Conservation (phyloP, 2,329 filamentous ascomycete genomes). For the Blumeria graminis region DNA sequence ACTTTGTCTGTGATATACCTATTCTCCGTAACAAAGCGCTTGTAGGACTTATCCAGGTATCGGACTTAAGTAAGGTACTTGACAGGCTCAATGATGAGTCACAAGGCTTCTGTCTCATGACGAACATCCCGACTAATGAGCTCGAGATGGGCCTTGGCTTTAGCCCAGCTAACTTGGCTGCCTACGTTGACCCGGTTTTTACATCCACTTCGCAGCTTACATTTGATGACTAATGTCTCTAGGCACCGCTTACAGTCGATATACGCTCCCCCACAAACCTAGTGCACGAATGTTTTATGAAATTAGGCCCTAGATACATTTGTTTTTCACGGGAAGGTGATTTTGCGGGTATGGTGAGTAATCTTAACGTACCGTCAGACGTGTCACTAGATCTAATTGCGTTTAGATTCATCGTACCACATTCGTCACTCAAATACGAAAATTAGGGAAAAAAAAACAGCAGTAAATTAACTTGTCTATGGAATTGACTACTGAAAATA, state of each 20-base stretch:
- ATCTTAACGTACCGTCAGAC: neutral
- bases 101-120: conserved; percentile 60
- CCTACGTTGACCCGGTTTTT: conserved; percentile 64
- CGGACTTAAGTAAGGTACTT: conserved; percentile 78
- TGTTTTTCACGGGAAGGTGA: conserved; percentile 68
- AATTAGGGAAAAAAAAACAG: conserved; percentile 35
- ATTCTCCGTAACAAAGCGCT: conserved; percentile 59
- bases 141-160: conserved; percentile 20
- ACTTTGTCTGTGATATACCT: conserved; percentile 77
- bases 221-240: neutral
- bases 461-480: conserved; percentile 1
- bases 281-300: conserved; percentile 90
- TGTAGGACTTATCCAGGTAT: conserved; percentile 77
- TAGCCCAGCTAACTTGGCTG: conserved; percentile 66
- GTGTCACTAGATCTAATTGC: conserved; percentile 3
- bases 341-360: conserved; percentile 64
- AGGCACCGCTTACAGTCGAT: conserved; percentile 63
- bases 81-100: conserved; percentile 62
- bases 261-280: conserved; percentile 79
- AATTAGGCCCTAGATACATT: conserved; percentile 76
- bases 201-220: neutral
- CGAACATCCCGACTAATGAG: conserved; percentile 36
- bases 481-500: too few relatives aligned
- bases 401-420: conserved; percentile 71
- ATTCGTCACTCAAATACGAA: conserved; percentile 84